Evolutionary conservation across 176 grass and related monocot species (phyloP), one percentile per base, ranked within the genome.

Genomic region (Juncus inflexus): DNA sequence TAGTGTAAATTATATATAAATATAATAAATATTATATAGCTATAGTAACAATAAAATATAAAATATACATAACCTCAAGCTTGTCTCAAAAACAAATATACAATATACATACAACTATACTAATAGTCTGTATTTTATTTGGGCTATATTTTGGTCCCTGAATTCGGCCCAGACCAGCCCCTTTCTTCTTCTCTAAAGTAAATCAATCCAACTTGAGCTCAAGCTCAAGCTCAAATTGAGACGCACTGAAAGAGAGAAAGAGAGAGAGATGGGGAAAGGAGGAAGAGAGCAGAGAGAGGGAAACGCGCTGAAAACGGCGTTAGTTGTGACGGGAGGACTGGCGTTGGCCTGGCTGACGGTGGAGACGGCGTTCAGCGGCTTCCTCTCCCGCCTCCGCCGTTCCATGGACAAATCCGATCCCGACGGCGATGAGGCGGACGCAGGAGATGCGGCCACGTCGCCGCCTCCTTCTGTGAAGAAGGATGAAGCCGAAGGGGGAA

Each of bases 301-400:
- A 1, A 80, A 56, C 77, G 79, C 74, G 36, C 77, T 96, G 54
- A 96, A 96, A 87, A 88, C 79, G 41, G 81, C 79, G 62, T 51
- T 91, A 67, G 75, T 96, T 65, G 82, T 96, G 62, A 67, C 79
- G 6, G 91, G 91, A 3, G 87, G 87, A 2, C 74, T 96, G 52
- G 71, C 76, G 60, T 74, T 96, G 61, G 87, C 72, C 5, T 96
- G 91, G 91, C 35, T 88, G 69, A 86, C 91, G 35, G 41, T 96
- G 63, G 87, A 96, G 87, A 74, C 82, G 16, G 91, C 87, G 12
- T 91, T 96, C 79, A 90, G 81, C 65, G 79, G 81, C 74, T 81
- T 91, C 36, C 87, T 96, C 58, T 85, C 84, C 69, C 76, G 77
- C 70, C 74, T 96, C 79, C 87, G 91, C 66, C 69, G 62, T 50